Base-by-base conservation (phyloP, 441 rosid genomes). In the Metrosideros polymorpha region DNA sequence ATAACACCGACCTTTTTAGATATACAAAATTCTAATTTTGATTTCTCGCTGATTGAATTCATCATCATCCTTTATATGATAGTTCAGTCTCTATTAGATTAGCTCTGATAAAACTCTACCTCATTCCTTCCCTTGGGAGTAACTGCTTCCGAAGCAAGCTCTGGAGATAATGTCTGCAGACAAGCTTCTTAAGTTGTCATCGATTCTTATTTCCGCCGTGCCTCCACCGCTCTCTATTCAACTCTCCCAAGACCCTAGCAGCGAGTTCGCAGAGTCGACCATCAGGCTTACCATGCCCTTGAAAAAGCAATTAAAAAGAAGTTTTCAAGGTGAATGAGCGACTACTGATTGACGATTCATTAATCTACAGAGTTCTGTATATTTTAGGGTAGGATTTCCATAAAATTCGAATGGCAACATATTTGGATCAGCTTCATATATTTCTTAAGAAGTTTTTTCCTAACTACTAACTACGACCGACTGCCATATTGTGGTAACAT, bases 81-180 rank as follows among this genome's bases (percentile, higher is more conserved):
- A 61, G 29, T 15, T 61, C 24, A 61, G 71, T 61, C 6, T 59
- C 79, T 66, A 35, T 66, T 52, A 12, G 17, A 43, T 82, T 18
- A 30, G 30, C 22, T 43, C 22, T 25, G 51, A 15, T 32, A 82
- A 15, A 47, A 43, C 30, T 42, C 8, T 89, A 91, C 94, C 93
- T 92, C 63, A 87, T 82, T 6, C 88, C 87, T 92, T 87, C 59
- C 95, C 98, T 85, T 85, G 84, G 39, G 84, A 52, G 47, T 91
- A 94, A 90, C 85, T 91, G 92, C 96, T 93, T 3, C 97, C 96
- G 42, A 95, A 95, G 88, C 95, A 93, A 84, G 94, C 92, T 82
- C 89, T 92, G n/a, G 95, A 91, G 52, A 94, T 92, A 24, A 94
- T 88, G 85, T 94, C 96, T 19, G 93, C 96, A 9, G 95, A 89